These are phyloP conservation scores for Cercospora sp. DNA, from an alignment of 2,329 filamentous ascomycete genomes.

Conservation along the genomic window DNA sequence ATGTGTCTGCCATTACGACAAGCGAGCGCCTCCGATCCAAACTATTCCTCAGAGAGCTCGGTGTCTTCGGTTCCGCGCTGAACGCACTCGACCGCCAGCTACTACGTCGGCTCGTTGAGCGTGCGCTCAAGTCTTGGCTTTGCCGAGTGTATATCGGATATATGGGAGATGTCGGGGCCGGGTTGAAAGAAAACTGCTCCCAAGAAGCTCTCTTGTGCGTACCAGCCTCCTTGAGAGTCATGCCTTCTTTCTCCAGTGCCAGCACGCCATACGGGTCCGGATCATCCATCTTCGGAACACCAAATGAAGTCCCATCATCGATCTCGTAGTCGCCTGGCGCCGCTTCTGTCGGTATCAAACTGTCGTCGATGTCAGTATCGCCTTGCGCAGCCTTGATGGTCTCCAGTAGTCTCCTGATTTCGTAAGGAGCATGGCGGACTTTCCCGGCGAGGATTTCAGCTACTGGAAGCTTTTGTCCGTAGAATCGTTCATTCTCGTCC, in stretches of 20 bases:
- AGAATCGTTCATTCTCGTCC: constrained; percentile 88
- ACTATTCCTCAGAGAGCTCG: constrained; percentile 36
- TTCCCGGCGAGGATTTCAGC: constrained; percentile 64
- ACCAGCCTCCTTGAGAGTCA: constrained; percentile 89
- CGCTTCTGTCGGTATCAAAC: constrained; percentile 65
- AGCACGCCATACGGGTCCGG: constrained; percentile 90
- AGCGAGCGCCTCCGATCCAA: constrained; percentile 27
- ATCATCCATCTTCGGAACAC: constrained; percentile 74
- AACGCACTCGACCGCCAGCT: constrained; percentile 57
- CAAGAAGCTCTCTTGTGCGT: constrained; percentile 70
- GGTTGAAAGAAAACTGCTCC: constrained; percentile 80
- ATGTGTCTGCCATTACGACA: constrained; percentile 32
- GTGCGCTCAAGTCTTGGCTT: constrained; percentile 53
- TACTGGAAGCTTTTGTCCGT: constrained; percentile 64
- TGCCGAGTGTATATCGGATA: constrained; percentile 60
- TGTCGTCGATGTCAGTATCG: constrained; percentile 70
- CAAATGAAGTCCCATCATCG: constrained; percentile 61
- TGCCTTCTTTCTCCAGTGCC: constrained; percentile 83
- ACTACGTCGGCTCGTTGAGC: constrained; percentile 54
- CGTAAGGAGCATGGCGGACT: constrained; percentile 56
- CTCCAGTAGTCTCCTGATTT: constrained; percentile 66
- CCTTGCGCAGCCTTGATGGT: constrained; percentile 88
- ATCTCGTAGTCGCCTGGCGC: constrained; percentile 74
- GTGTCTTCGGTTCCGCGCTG: constrained; percentile 30
- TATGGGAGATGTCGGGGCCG: constrained; percentile 71